Evolutionary conservation across 73 alveolate genomes (phyloP).

Genomic region (Tetrahymena malaccensis): DNA sequence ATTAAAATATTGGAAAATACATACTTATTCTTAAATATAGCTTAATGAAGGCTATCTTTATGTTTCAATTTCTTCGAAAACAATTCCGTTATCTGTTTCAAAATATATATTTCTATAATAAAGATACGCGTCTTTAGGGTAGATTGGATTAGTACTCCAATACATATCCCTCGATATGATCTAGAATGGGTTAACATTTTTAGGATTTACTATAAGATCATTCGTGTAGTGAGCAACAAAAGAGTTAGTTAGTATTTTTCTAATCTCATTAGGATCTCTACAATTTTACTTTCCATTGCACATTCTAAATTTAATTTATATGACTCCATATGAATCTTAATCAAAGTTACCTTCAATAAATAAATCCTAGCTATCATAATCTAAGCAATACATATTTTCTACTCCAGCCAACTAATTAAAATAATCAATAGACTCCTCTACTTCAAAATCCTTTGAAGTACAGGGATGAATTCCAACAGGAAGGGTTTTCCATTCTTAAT

Average conservation of each 20-base stretch:
- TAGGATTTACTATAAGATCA: neutral
- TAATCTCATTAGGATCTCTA: neutral
- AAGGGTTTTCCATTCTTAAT: neutral
- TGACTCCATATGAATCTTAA: neutral
- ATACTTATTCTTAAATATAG: neutral
- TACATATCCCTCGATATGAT: neutral
- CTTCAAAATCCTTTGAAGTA: neutral
- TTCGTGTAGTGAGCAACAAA: neutral
- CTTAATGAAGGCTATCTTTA: neutral
- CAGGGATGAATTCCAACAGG: neutral
- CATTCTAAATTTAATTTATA: neutral
- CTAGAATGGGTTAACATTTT: neutral
- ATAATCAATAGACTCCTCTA: neutral
- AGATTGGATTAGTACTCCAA: neutral
- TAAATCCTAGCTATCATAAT: neutral
- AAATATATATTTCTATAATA: neutral
- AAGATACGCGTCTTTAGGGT: neutral
- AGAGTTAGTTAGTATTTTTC: neutral
- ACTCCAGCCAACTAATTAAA: neutral
- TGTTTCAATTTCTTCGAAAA: neutral
- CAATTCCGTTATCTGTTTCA: neutral
- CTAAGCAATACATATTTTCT: neutral
- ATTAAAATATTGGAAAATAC: neutral
- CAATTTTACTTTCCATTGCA: neutral
- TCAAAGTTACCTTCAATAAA: neutral